Conservation (phyloP, 2,329 filamentous ascomycete species). For the Seiridium cupressi region DNA sequence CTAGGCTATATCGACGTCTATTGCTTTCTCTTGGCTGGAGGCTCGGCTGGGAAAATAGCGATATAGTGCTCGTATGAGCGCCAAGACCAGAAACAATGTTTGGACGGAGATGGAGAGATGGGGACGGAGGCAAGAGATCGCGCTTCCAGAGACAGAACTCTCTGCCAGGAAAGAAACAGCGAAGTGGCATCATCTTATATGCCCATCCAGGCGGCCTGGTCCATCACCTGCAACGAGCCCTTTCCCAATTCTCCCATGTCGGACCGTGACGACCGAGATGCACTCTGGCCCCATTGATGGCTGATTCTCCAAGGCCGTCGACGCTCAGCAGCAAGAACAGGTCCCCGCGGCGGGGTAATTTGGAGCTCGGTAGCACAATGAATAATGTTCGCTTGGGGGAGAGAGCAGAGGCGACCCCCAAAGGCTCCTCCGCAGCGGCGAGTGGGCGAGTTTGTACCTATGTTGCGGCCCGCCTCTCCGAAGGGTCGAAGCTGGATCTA, state of each 20-base stretch:
- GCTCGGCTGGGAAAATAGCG: conserved; percentile 26
- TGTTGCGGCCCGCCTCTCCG: conserved; percentile 33
- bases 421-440: conserved; percentile 6
- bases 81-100: not conserved
- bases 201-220: conserved; percentile 8
- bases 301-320: conserved; percentile 10
- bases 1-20: conserved; percentile 17
- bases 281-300: conserved; percentile 8
- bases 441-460: not conserved
- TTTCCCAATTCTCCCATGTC: conserved; percentile 41
- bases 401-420: not conserved
- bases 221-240: conserved; percentile 10
- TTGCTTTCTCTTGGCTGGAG: conserved; percentile 23
- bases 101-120: conserved; percentile 5
- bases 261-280: conserved; percentile 52
- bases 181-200: conserved; percentile 20
- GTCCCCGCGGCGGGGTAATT: conserved; percentile 32
- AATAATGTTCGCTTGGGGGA: conserved; percentile 15
- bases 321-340: not conserved
- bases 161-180: not conserved
- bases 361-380: conserved; percentile 6
- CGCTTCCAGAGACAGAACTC: conserved; percentile 9
- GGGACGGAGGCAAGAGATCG: conserved; percentile 10
- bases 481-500: conserved; percentile 13
- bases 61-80: conserved; percentile 9